Conservation (phyloP, 2,329 filamentous ascomycete genomes). For the Aspergillus fumigatiaffinis region DNA sequence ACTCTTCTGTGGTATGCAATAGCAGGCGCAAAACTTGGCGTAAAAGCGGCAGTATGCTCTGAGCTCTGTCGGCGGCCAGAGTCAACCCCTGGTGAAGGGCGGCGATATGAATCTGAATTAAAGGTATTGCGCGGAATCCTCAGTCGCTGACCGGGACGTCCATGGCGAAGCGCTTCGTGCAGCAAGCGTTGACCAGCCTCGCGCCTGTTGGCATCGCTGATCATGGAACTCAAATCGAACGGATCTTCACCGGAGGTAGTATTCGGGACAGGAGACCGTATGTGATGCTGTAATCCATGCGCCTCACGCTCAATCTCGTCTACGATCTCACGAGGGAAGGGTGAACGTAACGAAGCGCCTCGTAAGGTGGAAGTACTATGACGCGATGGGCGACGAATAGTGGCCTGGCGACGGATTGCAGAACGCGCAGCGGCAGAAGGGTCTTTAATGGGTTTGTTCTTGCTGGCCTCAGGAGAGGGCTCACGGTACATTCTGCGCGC, state of each 20-base stretch:
- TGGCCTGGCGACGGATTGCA: slow-evolving; percentile 52
- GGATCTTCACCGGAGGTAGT: slow-evolving; percentile 25
- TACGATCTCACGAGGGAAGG: slow-evolving; percentile 24
- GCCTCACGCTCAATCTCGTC: slow-evolving; percentile 32
- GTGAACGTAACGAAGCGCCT: slow-evolving; percentile 25
- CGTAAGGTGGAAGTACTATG: slow-evolving; percentile 24
- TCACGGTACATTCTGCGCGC: slow-evolving; percentile 52
- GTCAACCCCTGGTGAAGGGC: slow-evolving; percentile 18
- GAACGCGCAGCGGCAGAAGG: slow-evolving; percentile 52
- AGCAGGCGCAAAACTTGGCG: slow-evolving; percentile 45
- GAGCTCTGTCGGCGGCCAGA: slow-evolving; percentile 11
- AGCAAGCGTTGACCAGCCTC: slow-evolving; percentile 34
- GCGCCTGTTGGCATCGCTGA: slow-evolving; percentile 23
- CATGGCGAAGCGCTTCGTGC: slow-evolving; percentile 32
- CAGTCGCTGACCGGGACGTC: slow-evolving; percentile 30
- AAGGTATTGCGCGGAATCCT: slow-evolving; percentile 36
- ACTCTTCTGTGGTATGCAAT: slow-evolving; percentile 25
- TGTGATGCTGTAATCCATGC: slow-evolving; percentile 17
- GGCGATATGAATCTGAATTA: slow-evolving; percentile 23
- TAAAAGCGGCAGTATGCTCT: slow-evolving; percentile 29
- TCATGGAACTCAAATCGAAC: slow-evolving; percentile 20
- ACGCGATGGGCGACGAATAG: slow-evolving; percentile 31
- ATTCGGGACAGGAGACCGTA: slow-evolving; percentile 25
- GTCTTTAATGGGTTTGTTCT: slow-evolving; percentile 49
- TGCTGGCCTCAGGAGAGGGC: slow-evolving; percentile 42